phyloP scores from a whole-genome alignment of 2,329 filamentous ascomycete genomes.

The Colletotrichum orchidophilum region DNA sequence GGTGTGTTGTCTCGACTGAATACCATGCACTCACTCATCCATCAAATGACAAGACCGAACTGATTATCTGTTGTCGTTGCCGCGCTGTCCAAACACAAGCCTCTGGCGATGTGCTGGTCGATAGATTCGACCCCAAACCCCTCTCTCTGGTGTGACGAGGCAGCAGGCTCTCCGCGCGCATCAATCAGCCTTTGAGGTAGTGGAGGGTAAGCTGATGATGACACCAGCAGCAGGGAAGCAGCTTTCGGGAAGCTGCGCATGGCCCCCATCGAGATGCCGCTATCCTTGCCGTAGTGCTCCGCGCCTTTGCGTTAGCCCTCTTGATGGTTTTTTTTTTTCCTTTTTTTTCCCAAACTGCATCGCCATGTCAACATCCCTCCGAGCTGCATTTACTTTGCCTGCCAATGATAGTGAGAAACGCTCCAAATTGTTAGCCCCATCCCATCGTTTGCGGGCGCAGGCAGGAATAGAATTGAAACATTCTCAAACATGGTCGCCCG shows the following conservation, averaged over 20 bases:
- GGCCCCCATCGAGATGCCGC: not conserved
- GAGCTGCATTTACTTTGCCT: not conserved
- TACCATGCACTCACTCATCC: not conserved
- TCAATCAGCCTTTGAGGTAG: not conserved
- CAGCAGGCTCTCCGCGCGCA: not conserved
- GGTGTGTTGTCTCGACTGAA: not conserved
- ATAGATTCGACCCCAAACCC: conserved; percentile 4
- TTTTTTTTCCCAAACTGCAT: not conserved
- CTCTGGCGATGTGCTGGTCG: conserved; percentile 16
- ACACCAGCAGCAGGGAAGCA: conserved; percentile 9
- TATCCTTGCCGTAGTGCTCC: not conserved
- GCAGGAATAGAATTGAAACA: not conserved
- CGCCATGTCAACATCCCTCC: not conserved
- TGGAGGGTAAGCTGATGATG: conserved; percentile 26
- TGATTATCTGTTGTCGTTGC: not conserved
- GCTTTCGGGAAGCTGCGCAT: not conserved
- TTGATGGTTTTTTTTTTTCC: not conserved
- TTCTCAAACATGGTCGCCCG: not conserved
- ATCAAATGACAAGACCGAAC: not conserved
- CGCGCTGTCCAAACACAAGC: not conserved
- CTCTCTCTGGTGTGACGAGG: not conserved
- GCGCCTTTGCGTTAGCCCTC: not conserved
- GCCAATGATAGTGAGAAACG: not conserved
- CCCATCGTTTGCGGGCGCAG: not conserved
- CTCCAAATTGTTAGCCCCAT: no score